Conservation (phyloP, 495 filamentous ascomycete genomes). For the Talaromyces adpressus region DNA sequence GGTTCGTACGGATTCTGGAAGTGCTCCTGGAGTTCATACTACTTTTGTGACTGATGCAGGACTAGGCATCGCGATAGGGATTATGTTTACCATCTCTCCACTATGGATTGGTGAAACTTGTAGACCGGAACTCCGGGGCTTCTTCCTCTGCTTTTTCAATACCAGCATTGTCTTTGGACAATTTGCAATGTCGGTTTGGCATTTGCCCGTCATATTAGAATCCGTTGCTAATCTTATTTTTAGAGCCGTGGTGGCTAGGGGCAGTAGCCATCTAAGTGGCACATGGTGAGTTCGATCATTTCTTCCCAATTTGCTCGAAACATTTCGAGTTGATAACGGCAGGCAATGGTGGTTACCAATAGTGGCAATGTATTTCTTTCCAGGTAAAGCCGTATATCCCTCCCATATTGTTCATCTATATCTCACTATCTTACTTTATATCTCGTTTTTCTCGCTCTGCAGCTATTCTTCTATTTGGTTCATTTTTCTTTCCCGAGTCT, state of each 20-base stretch:
- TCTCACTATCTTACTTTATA: neutral
- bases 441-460: neutral
- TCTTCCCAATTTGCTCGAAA: neutral
- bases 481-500: constrained; percentile 18
- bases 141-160: constrained; percentile 22
- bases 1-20: constrained; percentile 6
- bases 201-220: neutral
- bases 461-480: constrained; percentile 14
- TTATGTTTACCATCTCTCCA: constrained; percentile 19
- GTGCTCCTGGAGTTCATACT: neutral
- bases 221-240: neutral
- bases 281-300: constrained; percentile 6
- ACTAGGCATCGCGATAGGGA: constrained; percentile 4
- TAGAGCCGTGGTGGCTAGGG: constrained; percentile 3
- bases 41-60: constrained; percentile 2
- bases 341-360: constrained; percentile 21
- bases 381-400: constrained; percentile 6
- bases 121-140: constrained; percentile 18
- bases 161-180: constrained; percentile 19
- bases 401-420: neutral
- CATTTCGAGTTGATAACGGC: neutral
- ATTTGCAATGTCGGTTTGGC: constrained; percentile 12
- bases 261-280: neutral
- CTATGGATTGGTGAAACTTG: constrained; percentile 22
- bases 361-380: constrained; percentile 18